Evolutionary conservation across 1,284 basidiomycete species (phyloP), one percentile per base, ranked within the genome.

Genomic region (Ganoderma multipileum): DNA sequence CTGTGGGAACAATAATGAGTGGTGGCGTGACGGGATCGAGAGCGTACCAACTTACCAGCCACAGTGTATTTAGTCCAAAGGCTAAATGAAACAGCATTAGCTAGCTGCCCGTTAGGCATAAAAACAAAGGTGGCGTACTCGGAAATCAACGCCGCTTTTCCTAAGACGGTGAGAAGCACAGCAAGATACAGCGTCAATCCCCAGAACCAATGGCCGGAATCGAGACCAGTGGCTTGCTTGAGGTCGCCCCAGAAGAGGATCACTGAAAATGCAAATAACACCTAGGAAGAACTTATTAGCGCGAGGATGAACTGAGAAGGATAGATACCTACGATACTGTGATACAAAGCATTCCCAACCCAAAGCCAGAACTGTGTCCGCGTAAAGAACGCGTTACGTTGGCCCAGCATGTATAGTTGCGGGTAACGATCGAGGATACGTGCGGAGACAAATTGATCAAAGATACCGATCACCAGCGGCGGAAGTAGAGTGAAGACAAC

Each of bases 51-150:
- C 83, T 67, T 76, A 91, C 91, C 93, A 59, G 95, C 95, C 50
- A 97, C 93, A 3, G 97, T 99, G 79, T 99, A 99, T 79, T 99
- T 99, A 2, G 97, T 99, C 98, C 97, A 99, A n/a, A 99, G 81
- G 75, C 96, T 98, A 41, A 42, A 33, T 52, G 23, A 28, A n/a
- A 16, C 28, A 38, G 65, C 23, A 18, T 42, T 72, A 39, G 79
- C 73, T 62, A 26, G 65, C 50, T 62, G 30, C 36, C 60, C 3
- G 66, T n/a, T 26, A 55, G 28, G 9, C 42, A 26, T 50, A 63
- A 30, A 38, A 41, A 28, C 55, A 6, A 63, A 39, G 23, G 20
- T 9, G 41, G 87, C 95, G 77, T 78, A 98, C 96, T 99, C 97
- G 8, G 97, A 99, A 62, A 99, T 94, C 67, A 99, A 82, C 1